Percentiles rank a stretch among this genome's conserved stretches.
phyloP scores from a whole-genome alignment of 208 protist species.

The Zelonia costaricensis region DNA sequence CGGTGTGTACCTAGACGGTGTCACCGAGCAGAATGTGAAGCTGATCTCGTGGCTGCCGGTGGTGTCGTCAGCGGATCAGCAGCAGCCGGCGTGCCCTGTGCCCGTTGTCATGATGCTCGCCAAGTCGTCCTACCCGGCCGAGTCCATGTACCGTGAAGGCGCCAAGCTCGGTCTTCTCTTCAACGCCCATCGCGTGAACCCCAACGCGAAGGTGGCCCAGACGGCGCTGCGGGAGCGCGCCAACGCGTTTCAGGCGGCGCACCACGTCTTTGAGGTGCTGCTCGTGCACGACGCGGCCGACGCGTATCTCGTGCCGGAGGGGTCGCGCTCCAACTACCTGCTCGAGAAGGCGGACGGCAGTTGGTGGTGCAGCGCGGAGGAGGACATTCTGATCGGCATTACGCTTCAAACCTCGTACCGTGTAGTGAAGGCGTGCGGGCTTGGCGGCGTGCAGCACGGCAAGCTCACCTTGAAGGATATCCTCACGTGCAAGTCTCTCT shows the following conservation, averaged over 20 bases:
- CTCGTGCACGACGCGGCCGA: constrained; percentile 52
- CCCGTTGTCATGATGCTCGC: constrained; percentile 54
- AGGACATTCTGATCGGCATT: constrained; percentile 78
- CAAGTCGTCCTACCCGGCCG: constrained; percentile 69
- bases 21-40: constrained; percentile 68
- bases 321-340: constrained; percentile 85
- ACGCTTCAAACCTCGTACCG: constrained; percentile 54
- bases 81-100: neutral
- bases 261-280: constrained; percentile 60
- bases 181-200: constrained; percentile 59
- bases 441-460: constrained; percentile 43
- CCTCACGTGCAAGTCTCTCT: constrained; percentile 42
- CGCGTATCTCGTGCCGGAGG: constrained; percentile 74
- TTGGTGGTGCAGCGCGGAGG: constrained; percentile 59
- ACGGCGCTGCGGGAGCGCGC: constrained; percentile 52
- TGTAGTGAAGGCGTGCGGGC: constrained; percentile 28
- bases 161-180: constrained; percentile 61
- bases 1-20: constrained; percentile 3
- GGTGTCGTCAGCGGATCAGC: neutral
- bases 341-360: constrained; percentile 40
- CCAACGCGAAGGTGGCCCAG: constrained; percentile 77
- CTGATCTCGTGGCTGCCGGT: constrained; percentile 62
- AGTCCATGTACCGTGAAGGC: constrained; percentile 62
- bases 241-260: constrained; percentile 26
- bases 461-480: constrained; percentile 63